These are phyloP conservation scores for Komagataella pseudopastoris DNA, from an alignment of 805 yeast genomes.

Conservation along the genomic window DNA sequence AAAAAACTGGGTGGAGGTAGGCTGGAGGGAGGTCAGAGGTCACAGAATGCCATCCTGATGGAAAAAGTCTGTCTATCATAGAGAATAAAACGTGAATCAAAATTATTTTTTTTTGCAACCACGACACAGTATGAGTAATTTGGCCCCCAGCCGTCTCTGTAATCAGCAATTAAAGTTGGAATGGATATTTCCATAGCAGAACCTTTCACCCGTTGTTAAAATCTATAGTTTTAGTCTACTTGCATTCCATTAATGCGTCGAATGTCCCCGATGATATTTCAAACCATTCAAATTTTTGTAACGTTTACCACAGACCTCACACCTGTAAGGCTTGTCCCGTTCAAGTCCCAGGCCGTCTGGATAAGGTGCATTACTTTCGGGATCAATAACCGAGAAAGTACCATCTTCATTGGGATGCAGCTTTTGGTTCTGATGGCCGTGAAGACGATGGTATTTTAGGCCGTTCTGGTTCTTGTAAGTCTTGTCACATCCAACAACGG, in stretches of 20 bases:
- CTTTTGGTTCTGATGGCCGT: conserved; percentile 95
- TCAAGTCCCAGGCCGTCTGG: conserved; percentile 92
- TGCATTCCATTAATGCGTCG: conserved; percentile 55
- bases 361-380: conserved; percentile 77
- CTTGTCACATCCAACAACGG: conserved; percentile 96
- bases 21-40: background rate
- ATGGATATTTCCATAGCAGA: background rate
- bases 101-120: background rate
- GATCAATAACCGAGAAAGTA: conserved; percentile 83
- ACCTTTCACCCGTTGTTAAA: background rate
- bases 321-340: conserved; percentile 94
- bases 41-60: background rate
- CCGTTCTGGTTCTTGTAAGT: conserved; percentile 97
- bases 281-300: conserved; percentile 93
- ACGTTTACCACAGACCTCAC: conserved; percentile 96
- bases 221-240: background rate
- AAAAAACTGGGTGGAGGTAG: background rate
- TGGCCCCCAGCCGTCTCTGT: background rate
- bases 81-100: background rate
- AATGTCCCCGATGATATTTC: conserved; percentile 94
- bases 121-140: background rate
- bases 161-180: background rate
- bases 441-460: conserved; percentile 84
- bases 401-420: conserved; percentile 88
- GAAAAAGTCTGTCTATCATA: background rate